Evolutionary conservation across 306 rosid species (phyloP), one percentile per base, ranked within the genome.

Genomic region (Cucurbita ficifolia): DNA sequence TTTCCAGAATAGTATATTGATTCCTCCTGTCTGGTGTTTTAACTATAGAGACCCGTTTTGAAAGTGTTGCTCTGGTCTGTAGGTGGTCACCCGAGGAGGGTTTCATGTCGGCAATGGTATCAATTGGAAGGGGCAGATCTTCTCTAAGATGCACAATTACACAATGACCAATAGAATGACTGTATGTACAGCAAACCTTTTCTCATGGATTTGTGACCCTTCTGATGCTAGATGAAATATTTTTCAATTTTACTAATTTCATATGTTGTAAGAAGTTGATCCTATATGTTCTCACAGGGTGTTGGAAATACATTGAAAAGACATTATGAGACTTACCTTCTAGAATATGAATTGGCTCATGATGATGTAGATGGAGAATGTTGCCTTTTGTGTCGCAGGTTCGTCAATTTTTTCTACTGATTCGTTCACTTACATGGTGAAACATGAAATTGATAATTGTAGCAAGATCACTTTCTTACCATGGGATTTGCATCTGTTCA

Each of bases 111-210:
- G 97, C 77, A 95, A 95, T 75, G 99, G 97, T 78, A 95, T 95
- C 89, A 95, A 95, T 84, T 95, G 99, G 99, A 95, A 95, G 86
- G 99, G 99, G 70, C 99, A 95, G 83, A 95, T 95, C 76, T 95
- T 95, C 87, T 95, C 99, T 33, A 95, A 95, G 87, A 95, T 95
- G 97, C 96, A 93, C 76, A 91, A 95, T 81, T 95, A 88, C 85
- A 95, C 99, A 45, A 81, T 90, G 88, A 91, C 99, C 73, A 95
- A 95, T 82, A 88, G 97, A 83, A 95, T 95, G 99, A 95, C 99
- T 50, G 99, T 95, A 95, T 52, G 96, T 79, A 63, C 55, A 57
- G 36, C 76, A 35, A 35, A n/a, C 55, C 58, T 58, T 78, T 54
- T 4, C 8, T 69, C 73, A 69, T 48, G 38, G 22, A 69, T 69